These are phyloP conservation scores for Naganishia liquefaciens DNA, from an alignment of 1,284 basidiomycete genomes.

Conservation along the genomic window DNA sequence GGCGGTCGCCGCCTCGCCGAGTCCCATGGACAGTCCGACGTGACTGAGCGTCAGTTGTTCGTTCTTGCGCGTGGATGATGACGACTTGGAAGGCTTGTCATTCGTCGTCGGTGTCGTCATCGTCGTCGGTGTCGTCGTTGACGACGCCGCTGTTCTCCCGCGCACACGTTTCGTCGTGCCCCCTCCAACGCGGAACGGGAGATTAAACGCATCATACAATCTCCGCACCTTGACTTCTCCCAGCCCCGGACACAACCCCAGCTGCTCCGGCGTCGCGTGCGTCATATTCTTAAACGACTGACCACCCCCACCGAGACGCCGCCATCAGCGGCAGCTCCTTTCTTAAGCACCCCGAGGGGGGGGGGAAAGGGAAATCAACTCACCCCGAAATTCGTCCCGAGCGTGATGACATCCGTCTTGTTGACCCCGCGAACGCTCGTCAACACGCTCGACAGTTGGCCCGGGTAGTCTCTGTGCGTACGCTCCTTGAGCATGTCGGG, in stretches of 20 bases:
- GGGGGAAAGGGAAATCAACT: neutral
- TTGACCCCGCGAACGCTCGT: constrained; percentile 92
- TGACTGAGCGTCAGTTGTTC: constrained; percentile 16
- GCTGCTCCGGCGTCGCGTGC: constrained; percentile 68
- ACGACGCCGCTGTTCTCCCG: too few relatives aligned
- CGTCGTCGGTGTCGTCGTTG: neutral
- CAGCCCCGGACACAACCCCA: constrained; percentile 85
- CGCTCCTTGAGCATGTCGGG: constrained; percentile 93
- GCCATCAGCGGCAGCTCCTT: constrained; percentile 3
- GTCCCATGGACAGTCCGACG: constrained; percentile 10
- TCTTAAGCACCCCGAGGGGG: neutral
- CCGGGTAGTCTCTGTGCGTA: constrained; percentile 80
- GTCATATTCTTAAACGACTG: constrained; percentile 83
- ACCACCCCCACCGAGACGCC: too few relatives aligned
- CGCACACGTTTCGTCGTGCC: neutral
- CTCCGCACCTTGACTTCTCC: constrained; percentile 88
- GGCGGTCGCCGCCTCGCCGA: constrained; percentile 15
- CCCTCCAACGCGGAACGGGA: constrained; percentile 54
- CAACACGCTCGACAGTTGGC: constrained; percentile 78
- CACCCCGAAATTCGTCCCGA: constrained; percentile 92
- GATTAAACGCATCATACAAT: constrained; percentile 58
- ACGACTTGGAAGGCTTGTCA: neutral
- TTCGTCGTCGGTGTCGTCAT: neutral
- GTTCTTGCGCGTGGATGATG: neutral
- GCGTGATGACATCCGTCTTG: constrained; percentile 93